Evolutionary conservation across 2,329 filamentous ascomycete species (phyloP), one percentile per base, ranked within the genome.

Genomic region (Paramyrothecium roridum): DNA sequence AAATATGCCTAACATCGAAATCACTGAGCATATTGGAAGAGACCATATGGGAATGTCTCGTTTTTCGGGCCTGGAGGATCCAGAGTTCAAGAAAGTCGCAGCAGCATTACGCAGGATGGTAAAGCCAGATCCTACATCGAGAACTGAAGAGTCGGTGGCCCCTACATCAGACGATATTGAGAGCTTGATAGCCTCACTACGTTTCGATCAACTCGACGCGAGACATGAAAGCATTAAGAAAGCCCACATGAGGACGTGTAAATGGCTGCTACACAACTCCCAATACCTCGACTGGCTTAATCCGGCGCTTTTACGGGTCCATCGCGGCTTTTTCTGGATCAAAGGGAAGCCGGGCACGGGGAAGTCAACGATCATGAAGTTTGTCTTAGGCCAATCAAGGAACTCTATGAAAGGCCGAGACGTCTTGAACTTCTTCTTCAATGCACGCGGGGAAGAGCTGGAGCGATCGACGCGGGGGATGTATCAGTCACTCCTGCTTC

Each of bases 281-380:
- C 52, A 71, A 43, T 79, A 75, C 52, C 49, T 57, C 3, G 56
- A 67, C 2, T 80, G 76, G 77, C 63, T 72, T 17, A 62, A 76
- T 50, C 45, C 54, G 0, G 10, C 3, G 4, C 40, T 52, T 3
- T 16, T 52, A 1, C 17, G n/a, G n/a, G 34, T 4, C 65, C 68
- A 76, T 37, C 56, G 67, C 26, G 75, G 75, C 6, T 71, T 80
- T 34, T 57, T 81, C 2, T 80, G 76, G 77, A 75, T 80, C 48
- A 72, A 72, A 51, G 78, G 77, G 4, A 77, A 78, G 21, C 70
- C 75, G 3, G 76, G 76, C 1, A 64, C 70, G 1, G 75, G 75
- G 0, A 81, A 81, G 54, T 81, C 73, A 0, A 78, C 74, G 0
- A 50, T 78, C 3, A 78, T 80, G 73, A 80, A 78, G 50, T 77